phyloP scores from a whole-genome alignment of 441 rosid genomes.

The Gossypium trilobum region DNA sequence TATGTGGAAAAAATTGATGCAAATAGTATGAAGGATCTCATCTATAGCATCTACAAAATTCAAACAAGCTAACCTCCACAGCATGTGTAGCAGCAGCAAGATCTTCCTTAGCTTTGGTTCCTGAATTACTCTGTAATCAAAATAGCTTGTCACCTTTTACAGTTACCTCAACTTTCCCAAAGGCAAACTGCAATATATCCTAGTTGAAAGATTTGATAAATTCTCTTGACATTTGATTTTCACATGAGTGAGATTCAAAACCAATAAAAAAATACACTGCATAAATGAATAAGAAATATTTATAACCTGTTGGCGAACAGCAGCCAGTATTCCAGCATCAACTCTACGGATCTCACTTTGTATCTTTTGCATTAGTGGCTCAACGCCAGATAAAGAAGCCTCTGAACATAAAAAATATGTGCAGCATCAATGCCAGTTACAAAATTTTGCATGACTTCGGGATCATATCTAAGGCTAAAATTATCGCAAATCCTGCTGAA shows the following conservation, averaged over 20 bases:
- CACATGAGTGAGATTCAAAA: not conserved
- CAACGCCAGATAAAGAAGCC: conserved; percentile 92
- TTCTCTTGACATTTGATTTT: not conserved
- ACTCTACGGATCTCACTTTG: conserved; percentile 86
- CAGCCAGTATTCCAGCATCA: conserved; percentile 82
- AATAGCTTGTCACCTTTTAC: conserved; percentile 14
- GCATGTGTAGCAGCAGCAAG: conserved; percentile 96
- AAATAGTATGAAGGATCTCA: not conserved
- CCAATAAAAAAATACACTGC: not conserved
- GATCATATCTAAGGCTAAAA: not conserved
- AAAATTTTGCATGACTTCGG: not conserved
- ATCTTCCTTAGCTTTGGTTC: conserved; percentile 97
- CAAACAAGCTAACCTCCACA: conserved; percentile 63
- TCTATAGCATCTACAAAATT: conserved; percentile 8
- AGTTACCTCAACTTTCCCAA: conserved; percentile 4
- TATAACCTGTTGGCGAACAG: conserved; percentile 96
- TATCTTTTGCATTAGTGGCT: conserved; percentile 97
- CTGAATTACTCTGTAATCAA: conserved; percentile 79
- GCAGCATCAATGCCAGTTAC: conserved; percentile 7
- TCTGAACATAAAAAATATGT: conserved; percentile 43
- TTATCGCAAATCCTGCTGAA: conserved; percentile 3
- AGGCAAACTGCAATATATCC: not conserved
- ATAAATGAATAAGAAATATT: not conserved
- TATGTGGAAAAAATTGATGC: not conserved
- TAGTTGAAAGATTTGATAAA: not conserved